Evolutionary conservation across 306 rosid genomes (phyloP).

Genomic region (Comarum palustre): DNA sequence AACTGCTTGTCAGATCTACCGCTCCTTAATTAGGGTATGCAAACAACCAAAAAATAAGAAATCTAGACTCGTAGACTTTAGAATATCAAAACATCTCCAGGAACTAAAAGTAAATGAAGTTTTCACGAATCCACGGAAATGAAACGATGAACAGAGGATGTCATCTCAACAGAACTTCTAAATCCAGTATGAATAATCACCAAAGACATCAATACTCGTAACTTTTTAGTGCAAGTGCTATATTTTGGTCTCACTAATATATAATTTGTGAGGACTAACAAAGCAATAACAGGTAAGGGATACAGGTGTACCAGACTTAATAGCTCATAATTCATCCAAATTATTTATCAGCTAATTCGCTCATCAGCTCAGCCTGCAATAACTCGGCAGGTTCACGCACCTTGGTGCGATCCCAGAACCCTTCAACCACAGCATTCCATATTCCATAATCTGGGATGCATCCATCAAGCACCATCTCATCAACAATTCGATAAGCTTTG

Average conservation of each 20-base stretch:
- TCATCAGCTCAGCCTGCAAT: conserved; percentile 49
- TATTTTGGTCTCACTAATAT: background rate
- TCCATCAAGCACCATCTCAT: conserved; percentile 77
- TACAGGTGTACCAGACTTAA: background rate
- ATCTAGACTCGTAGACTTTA: too few relatives aligned
- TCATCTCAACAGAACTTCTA: background rate
- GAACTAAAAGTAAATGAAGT: too few relatives aligned
- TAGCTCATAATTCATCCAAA: background rate
- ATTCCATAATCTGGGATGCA: conserved; percentile 60
- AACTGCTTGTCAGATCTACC: background rate
- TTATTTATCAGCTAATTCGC: conserved; percentile 2
- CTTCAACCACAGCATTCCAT: conserved; percentile 59
- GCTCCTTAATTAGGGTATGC: background rate
- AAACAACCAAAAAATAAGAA: background rate
- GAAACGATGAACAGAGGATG: background rate
- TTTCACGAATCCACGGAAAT: background rate
- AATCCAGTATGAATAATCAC: background rate
- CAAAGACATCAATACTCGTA: background rate
- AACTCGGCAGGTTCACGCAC: conserved; percentile 61
- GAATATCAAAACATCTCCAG: background rate
- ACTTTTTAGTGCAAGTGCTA: background rate
- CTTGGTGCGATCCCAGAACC: conserved; percentile 66
- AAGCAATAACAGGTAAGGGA: background rate
- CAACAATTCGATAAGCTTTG: conserved; percentile 65
- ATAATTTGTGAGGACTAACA: too few relatives aligned